Base-by-base conservation (phyloP, 352 stramenopile genomes). In the Peronospora farinosa region DNA sequence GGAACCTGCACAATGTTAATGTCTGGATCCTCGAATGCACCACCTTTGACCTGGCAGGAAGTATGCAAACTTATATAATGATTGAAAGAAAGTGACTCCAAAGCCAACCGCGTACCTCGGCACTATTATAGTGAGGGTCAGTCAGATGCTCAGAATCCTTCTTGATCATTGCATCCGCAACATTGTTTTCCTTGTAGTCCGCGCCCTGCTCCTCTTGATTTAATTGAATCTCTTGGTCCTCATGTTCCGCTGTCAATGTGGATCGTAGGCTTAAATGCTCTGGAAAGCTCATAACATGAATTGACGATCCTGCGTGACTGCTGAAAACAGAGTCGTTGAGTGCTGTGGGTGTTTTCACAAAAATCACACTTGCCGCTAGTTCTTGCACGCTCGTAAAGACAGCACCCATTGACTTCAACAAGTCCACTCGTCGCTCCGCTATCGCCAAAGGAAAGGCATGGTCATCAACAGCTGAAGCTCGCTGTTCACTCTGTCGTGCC, bases 351-450 rank as follows among this genome's bases (percentile, higher is more conserved):
- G 73, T 40, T 35, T 88, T 88, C 1, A 81, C 78, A 40, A 91
- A 92, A 54, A 94, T 84, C 21, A 94, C 76, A 54, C 80, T 92
- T 7, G 72, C 78, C 1, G 81, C 81, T 9, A 94, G 68, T 40
- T 91, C 81, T 54, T 91, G 81, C 32, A 91, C 71, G 25, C 69
- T 86, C n/a, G 75, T 78, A 40, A 92, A 90, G 7, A 74, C 60
- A 21, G 75, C 78, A 4, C 67, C 63, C 33, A 88, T 77, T 0
- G 74, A 77, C 25, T 73, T 76, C 21, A 94, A 78, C 16, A 86
- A 40, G 3, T 71, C 58, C 6, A 84, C 61, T 10, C 80, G 74
- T 5, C 79, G 74, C 39, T 91, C 74, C 5, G 89, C 63, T 1
- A 63, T 67, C 10, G 58, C 48, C 11, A 63, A 21, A 12, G 51